A percentile compares a stretch with the other conserved stretches of the same genome.
Conservation (phyloP, 2,329 filamentous ascomycete species). For the Akanthomyces dipterigenus region DNA sequence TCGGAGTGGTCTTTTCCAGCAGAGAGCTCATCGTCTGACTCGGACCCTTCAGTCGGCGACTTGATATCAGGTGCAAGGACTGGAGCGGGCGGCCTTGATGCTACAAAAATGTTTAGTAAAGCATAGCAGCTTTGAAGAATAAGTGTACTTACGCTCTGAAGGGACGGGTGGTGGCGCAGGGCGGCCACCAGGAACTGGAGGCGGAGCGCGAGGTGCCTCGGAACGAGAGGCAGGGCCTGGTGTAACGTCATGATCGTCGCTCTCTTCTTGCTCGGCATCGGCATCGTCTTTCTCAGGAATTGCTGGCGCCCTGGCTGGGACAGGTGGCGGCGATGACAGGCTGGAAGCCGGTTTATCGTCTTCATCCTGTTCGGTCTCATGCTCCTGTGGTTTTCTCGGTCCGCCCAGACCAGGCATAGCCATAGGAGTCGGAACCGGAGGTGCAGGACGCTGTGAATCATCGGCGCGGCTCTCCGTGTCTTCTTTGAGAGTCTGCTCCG, state of each 20-base stretch:
- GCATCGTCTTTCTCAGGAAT: constrained; percentile 22
- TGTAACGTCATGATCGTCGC: constrained; percentile 28
- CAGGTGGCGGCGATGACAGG: constrained; percentile 27
- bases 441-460: constrained; percentile 37
- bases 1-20: constrained; percentile 35
- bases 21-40: constrained; percentile 83
- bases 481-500: constrained; percentile 22
- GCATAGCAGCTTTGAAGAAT: constrained; percentile 18
- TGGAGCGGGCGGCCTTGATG: constrained; percentile 50
- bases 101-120: constrained; percentile 33
- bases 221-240: constrained; percentile 24
- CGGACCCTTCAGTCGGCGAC: constrained; percentile 71
- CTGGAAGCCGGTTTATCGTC: constrained; percentile 29
- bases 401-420: constrained; percentile 67
- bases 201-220: constrained; percentile 30
- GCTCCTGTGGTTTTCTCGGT: constrained; percentile 40
- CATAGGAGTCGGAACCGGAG: constrained; percentile 55
- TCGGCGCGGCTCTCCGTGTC: constrained; percentile 33
- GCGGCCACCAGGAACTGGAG: constrained; percentile 43
- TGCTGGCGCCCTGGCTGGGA: constrained; percentile 19
- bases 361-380: constrained; percentile 21
- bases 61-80: constrained; percentile 45
- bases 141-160: constrained; percentile 48
- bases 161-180: constrained; percentile 53
- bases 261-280: constrained; percentile 17